Percentiles rank a stretch among this genome's conserved stretches.
Evolutionary conservation across 495 filamentous ascomycete species (phyloP).

Genomic region (Tuber microsphaerosporum): DNA sequence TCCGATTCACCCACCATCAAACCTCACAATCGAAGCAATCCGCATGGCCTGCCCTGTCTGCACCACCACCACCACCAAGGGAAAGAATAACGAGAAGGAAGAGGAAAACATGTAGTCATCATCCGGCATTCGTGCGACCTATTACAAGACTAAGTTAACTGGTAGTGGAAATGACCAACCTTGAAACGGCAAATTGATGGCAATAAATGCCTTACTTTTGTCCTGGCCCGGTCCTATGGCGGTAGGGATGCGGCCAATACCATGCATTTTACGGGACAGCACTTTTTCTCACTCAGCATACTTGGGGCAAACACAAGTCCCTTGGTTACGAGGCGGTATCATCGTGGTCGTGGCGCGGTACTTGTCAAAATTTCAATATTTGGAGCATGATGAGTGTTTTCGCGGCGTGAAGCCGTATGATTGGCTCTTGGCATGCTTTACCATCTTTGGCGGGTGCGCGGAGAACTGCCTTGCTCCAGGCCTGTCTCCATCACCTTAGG

Average conservation of each 20-base stretch:
- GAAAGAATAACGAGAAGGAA: background rate
- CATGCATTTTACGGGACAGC: background rate
- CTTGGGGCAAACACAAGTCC: background rate
- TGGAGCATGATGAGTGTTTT: conserved; percentile 9
- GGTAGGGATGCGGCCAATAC: background rate
- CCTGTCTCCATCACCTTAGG: conserved; percentile 25
- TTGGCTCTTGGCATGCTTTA: conserved; percentile 26
- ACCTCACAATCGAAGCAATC: conserved; percentile 1
- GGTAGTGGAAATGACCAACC: background rate
- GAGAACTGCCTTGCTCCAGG: conserved; percentile 34
- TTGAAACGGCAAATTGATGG: background rate
- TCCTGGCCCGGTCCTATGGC: background rate
- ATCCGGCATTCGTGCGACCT: background rate
- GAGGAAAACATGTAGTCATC: conserved; percentile 5
- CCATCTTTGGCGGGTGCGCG: conserved; percentile 18
- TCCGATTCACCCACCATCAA: conserved; percentile 27
- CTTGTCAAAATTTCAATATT: conserved; percentile 1
- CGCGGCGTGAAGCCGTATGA: conserved; percentile 21
- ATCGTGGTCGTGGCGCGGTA: background rate
- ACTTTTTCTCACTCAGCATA: conserved; percentile 5
- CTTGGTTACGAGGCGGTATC: background rate
- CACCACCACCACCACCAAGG: conserved; percentile 2
- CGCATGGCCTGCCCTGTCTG: background rate
- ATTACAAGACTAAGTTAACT: background rate
- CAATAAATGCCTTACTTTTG: background rate